These are phyloP conservation scores for Blastomyces parvus DNA, from an alignment of 2,329 filamentous ascomycete species.

Conservation along the genomic window DNA sequence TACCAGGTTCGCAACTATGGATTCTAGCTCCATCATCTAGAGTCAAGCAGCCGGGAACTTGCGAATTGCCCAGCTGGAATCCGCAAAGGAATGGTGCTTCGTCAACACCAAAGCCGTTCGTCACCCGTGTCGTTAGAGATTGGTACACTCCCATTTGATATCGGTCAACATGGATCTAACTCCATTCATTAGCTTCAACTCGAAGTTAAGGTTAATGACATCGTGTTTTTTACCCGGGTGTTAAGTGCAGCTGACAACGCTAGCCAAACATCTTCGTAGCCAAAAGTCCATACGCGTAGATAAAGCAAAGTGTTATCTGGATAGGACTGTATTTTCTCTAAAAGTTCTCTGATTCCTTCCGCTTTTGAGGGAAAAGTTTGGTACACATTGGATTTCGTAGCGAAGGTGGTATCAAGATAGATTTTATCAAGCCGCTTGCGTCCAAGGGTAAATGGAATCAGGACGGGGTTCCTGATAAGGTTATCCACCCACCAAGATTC, in stretches of 20 bases:
- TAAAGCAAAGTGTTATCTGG: conserved; percentile 70
- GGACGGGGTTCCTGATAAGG: conserved; percentile 58
- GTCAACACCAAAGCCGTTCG: conserved; percentile 34
- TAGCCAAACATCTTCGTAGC: conserved; percentile 87
- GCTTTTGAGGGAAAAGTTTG: conserved; percentile 54
- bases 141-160: conserved; percentile 69
- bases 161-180: conserved; percentile 67
- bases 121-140: conserved; percentile 44
- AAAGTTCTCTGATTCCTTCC: conserved; percentile 63
- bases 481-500: conserved; percentile 79
- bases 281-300: conserved; percentile 82
- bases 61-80: conserved; percentile 62
- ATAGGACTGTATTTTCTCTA: conserved; percentile 59
- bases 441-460: conserved; percentile 64
- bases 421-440: conserved; percentile 64
- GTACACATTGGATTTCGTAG: conserved; percentile 41
- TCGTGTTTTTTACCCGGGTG: conserved; percentile 43
- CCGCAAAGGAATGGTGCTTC: conserved; percentile 63
- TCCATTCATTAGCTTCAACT: conserved; percentile 12
- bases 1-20: conserved; percentile 75
- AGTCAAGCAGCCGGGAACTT: conserved; percentile 63
- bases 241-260: conserved; percentile 62
- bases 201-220: not conserved
- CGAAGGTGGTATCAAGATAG: conserved; percentile 83
- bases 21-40: conserved; percentile 48